Evolutionary conservation across 1,139 yeast genomes (phyloP).

Genomic region (Yamadazyma sp.): DNA sequence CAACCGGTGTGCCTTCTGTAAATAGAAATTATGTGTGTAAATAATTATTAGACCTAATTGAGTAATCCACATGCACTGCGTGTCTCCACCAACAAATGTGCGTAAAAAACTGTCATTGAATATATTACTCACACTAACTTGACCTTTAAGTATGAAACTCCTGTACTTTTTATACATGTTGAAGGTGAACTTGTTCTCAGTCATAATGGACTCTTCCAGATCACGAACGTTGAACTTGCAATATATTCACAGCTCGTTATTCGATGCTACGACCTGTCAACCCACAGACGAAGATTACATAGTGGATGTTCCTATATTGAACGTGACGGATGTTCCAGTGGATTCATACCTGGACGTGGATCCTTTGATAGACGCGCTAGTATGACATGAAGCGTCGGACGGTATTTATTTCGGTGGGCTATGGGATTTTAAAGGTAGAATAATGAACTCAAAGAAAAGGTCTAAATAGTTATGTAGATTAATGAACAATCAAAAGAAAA

Average conservation of each 20-base stretch:
- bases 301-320: constrained; percentile 6
- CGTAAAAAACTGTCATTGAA: neutral
- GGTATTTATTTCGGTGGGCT: neutral
- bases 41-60: constrained; percentile 1
- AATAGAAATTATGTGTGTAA: constrained; percentile 8
- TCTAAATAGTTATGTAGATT: neutral
- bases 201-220: constrained; percentile 37
- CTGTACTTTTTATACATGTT: constrained; percentile 35
- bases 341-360: neutral
- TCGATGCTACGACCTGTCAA: constrained; percentile 25
- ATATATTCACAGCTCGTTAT: constrained; percentile 37
- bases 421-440: neutral
- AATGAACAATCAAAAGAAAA: too few species aligned
- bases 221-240: constrained; percentile 32
- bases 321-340: constrained; percentile 8
- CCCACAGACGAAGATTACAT: constrained; percentile 18
- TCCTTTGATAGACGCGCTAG: neutral
- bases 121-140: too few species aligned
- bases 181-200: constrained; percentile 38
- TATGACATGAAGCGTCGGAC: neutral
- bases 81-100: neutral
- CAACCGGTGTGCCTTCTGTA: constrained; percentile 9
- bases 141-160: constrained; percentile 36
- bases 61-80: too few species aligned
- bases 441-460: too few species aligned